phyloP scores from a whole-genome alignment of 495 filamentous ascomycete genomes.

The Diplogelasinospora grovesii region DNA sequence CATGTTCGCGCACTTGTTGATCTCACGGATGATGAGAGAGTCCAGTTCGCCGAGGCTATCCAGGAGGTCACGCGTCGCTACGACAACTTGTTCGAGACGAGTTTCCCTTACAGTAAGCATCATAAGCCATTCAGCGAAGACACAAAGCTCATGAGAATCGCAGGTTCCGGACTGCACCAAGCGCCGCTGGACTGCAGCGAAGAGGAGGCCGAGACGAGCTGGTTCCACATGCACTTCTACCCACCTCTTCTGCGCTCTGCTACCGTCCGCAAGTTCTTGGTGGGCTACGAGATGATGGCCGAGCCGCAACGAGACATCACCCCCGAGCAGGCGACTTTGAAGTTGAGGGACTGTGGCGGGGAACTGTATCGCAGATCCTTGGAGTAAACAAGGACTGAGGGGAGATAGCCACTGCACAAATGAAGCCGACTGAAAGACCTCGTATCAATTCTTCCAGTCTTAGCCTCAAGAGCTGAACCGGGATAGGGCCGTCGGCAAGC shows the following conservation, averaged over 20 bases:
- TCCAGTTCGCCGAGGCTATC: slow-evolving; percentile 71
- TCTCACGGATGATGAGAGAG: slow-evolving; percentile 58
- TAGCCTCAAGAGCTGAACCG: too few relatives aligned
- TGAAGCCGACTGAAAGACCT: too few relatives aligned
- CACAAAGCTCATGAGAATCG: background rate
- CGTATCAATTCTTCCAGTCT: too few relatives aligned
- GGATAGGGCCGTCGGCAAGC: too few relatives aligned
- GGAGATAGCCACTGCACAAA: background rate
- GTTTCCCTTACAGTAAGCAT: slow-evolving; percentile 78
- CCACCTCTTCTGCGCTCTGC: slow-evolving; percentile 88
- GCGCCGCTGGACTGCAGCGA: slow-evolving; percentile 79
- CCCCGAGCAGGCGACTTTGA: slow-evolving; percentile 85
- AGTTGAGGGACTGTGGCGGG: slow-evolving; percentile 66
- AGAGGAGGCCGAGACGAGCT: slow-evolving; percentile 77
- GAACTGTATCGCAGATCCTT: slow-evolving; percentile 74
- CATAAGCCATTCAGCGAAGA: background rate
- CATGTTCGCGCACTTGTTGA: slow-evolving; percentile 80
- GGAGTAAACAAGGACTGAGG: slow-evolving; percentile 26
- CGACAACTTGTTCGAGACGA: slow-evolving; percentile 95
- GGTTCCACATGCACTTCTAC: slow-evolving; percentile 97
- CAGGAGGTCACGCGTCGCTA: slow-evolving; percentile 83
- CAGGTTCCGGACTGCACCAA: slow-evolving; percentile 82
- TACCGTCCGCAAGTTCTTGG: slow-evolving; percentile 90
- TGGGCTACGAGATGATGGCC: slow-evolving; percentile 92
- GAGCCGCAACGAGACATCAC: slow-evolving; percentile 98